Evolutionary conservation across 257 asterid genomes (phyloP), one percentile per base, ranked within the genome.

Genomic region (Gentiana dahurica): DNA sequence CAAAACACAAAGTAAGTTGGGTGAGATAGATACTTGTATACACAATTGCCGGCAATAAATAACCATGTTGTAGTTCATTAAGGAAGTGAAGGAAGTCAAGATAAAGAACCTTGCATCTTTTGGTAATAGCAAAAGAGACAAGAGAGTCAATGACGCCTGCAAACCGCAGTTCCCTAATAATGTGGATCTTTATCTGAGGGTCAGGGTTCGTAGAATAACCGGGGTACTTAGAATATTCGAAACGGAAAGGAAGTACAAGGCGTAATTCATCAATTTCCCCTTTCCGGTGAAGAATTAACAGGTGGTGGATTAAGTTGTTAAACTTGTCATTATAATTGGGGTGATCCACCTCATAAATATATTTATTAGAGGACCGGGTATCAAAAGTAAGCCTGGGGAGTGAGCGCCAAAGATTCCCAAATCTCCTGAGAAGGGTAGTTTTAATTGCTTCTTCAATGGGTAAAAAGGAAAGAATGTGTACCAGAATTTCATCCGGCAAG

Each of bases 401-500:
- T 12, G 60, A n/a, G 24, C 54, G 66, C 74, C 76, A 72, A 13
- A 76, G 64, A 15, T 57, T 51, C 15, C 71, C 69, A 54, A 72
- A 76, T 53, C 74, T 49, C 43, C 71, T 58, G 36, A 68, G 44
- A 5, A 64, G 56, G 49, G 37, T 55, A n/a, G 72, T 75, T 12
- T 53, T 60, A 13, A 62, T 45, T 2, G 58, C 75, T 47, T 68
- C 81, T 5, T 12, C 10, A 7, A 58, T 13, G 12, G 71, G 71
- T 34, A 76, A 57, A 56, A 76, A 63, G 32, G 76, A 55, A 15
- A 69, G 74, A 39, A 76, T 65, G 7, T 56, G 65, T 38, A 59
- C 33, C 34, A 76, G 70, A 37, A 76, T 66, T 2, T 39, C 52
- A 59, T 69, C 79, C 3, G 74, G 78, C 45, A 76, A 59, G 41